Conservation (phyloP, 805 yeast species). For the Kurtzmaniella cleridarum region DNA sequence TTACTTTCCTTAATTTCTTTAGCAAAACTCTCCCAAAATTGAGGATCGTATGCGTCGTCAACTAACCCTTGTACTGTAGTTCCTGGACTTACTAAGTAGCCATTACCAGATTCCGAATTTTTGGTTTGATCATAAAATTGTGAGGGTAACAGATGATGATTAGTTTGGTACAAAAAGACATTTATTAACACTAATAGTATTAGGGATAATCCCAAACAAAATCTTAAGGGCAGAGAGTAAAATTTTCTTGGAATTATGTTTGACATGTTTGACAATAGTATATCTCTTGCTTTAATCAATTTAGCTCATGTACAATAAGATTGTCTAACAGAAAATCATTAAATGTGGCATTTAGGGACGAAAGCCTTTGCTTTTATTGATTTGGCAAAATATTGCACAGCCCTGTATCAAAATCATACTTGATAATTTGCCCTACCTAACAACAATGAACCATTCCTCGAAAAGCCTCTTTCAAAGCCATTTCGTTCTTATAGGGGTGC, state of each 20-base stretch:
- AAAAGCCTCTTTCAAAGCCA: too few relatives aligned
- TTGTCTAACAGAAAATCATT: not conserved
- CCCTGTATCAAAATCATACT: too few relatives aligned
- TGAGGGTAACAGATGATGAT: slow-evolving; percentile 1
- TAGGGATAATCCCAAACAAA: not conserved
- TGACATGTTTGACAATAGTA: not conserved
- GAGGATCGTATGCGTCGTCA: slow-evolving; percentile 3
- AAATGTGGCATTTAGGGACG: not conserved
- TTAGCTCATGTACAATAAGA: not conserved
- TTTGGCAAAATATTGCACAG: too few relatives aligned
- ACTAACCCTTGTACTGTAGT: not conserved
- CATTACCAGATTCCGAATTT: not conserved
- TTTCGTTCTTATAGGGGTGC: too few relatives aligned
- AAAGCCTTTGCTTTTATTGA: not conserved
- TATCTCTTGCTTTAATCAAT: not conserved
- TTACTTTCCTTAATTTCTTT: slow-evolving; percentile 8
- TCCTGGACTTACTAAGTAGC: slow-evolving; percentile 3
- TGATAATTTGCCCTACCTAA: too few relatives aligned
- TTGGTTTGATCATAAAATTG: not conserved
- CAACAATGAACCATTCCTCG: too few relatives aligned
- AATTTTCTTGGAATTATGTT: slow-evolving; percentile 1
- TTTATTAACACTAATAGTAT: slow-evolving; percentile 1
- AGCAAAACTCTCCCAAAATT: slow-evolving; percentile 6
- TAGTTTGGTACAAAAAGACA: not conserved
- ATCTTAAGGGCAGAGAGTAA: slow-evolving; percentile 1